Evolutionary conservation across 495 filamentous ascomycete genomes (phyloP).

Genomic region (Aspergillus cavernicola): DNA sequence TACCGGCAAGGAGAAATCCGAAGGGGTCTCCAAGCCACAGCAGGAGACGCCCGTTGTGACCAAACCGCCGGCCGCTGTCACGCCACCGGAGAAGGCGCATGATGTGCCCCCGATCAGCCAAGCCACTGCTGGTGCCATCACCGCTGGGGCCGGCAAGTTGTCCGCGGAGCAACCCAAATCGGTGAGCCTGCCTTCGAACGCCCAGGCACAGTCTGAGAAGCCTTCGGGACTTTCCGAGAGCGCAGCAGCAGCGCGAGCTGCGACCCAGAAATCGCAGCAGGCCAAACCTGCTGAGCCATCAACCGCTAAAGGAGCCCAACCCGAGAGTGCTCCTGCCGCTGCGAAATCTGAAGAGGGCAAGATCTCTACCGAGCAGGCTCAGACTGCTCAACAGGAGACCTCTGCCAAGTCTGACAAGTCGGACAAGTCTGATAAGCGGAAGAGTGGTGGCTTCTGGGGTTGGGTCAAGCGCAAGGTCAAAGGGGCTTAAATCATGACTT

Average conservation of each 20-base stretch:
- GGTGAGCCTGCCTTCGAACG: slow-evolving; percentile 4
- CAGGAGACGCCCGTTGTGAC: slow-evolving; percentile 9
- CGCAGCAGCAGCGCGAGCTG: slow-evolving; percentile 4
- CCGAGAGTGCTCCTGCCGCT: slow-evolving; percentile 1
- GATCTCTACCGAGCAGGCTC: slow-evolving; percentile 8
- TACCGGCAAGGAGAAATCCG: neutral
- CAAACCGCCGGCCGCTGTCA: slow-evolving; percentile 8
- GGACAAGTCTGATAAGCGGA: slow-evolving; percentile 24
- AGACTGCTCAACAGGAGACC: slow-evolving; percentile 12
- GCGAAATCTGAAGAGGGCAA: slow-evolving; percentile 16
- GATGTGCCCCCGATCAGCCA: slow-evolving; percentile 1
- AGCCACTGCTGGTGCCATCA: neutral
- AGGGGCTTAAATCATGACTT: slow-evolving; percentile 9
- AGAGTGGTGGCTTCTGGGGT: slow-evolving; percentile 24
- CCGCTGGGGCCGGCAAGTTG: neutral
- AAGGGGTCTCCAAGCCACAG: neutral
- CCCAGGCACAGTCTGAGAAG: slow-evolving; percentile 5
- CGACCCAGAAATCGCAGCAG: slow-evolving; percentile 8
- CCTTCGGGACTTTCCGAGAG: slow-evolving; percentile 3
- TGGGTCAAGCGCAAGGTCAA: slow-evolving; percentile 33
- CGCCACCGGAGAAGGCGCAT: slow-evolving; percentile 8
- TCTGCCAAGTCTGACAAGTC: slow-evolving; percentile 21
- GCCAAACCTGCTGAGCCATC: slow-evolving; percentile 5
- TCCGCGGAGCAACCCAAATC: neutral
- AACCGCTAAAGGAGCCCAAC: slow-evolving; percentile 8